Evolutionary conservation across 495 filamentous ascomycete genomes (phyloP).

Genomic region (Achaetomiella virescens): DNA sequence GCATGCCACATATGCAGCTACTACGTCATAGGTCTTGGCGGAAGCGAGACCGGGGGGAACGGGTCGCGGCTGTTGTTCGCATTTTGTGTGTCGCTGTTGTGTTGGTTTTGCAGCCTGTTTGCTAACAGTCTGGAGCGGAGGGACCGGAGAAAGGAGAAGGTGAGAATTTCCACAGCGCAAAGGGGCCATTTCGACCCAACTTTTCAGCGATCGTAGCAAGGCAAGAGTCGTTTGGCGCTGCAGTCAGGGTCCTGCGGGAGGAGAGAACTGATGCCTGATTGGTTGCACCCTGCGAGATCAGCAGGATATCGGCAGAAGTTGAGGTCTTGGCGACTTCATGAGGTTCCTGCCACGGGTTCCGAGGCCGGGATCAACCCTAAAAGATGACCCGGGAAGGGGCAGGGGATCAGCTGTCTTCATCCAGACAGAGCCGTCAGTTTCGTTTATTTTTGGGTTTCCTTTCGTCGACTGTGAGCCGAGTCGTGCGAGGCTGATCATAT

Average conservation of each 20-base stretch:
- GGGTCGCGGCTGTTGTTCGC: neutral
- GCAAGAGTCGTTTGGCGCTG: neutral
- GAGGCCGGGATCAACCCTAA: neutral
- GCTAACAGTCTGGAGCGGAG: neutral
- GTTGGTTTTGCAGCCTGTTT: neutral
- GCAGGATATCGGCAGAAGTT: constrained; percentile 10
- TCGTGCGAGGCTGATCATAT: neutral
- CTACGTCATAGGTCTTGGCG: constrained; percentile 7
- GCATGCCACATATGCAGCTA: constrained; percentile 1
- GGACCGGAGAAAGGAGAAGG: neutral
- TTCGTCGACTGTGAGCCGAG: neutral
- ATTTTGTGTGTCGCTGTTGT: no score
- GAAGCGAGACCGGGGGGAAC: neutral
- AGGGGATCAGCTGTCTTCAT: neutral
- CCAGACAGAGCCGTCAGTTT: neutral
- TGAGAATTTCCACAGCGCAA: neutral
- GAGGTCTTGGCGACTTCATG: constrained; percentile 1
- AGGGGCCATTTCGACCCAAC: neutral
- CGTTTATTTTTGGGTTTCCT: neutral
- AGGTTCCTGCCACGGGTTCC: neutral
- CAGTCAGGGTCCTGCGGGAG: constrained; percentile 11
- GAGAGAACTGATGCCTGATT: neutral
- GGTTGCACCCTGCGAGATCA: neutral
- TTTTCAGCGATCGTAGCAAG: neutral
- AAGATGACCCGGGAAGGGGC: neutral